Evolutionary conservation across 2,329 filamentous ascomycete genomes (phyloP).

Genomic region (Ascomycota sp.): DNA sequence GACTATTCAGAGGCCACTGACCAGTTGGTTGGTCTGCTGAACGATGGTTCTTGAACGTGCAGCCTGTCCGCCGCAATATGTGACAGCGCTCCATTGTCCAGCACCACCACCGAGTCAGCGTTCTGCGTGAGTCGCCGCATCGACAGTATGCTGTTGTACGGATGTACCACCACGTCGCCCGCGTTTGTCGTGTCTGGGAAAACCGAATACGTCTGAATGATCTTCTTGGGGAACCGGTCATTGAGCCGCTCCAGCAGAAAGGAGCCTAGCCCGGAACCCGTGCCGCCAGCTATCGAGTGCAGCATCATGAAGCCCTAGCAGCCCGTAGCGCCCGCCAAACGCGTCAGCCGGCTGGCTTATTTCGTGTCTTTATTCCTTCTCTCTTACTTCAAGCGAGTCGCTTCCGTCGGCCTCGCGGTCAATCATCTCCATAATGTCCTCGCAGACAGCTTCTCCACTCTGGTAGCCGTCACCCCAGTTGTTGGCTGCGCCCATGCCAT

Average conservation of each 20-base stretch:
- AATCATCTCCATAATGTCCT: conserved; percentile 99
- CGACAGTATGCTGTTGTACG: conserved; percentile 88
- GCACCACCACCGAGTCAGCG: conserved; percentile 88
- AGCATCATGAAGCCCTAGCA: conserved; percentile 84
- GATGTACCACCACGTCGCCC: conserved; percentile 86
- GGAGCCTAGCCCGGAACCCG: conserved; percentile 85
- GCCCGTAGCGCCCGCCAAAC: background rate
- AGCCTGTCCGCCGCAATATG: conserved; percentile 86
- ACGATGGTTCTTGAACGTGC: conserved; percentile 87
- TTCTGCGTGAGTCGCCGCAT: conserved; percentile 87
- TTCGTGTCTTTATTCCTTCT: background rate
- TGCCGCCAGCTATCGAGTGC: conserved; percentile 93
- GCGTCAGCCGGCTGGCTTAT: too few relatives aligned
- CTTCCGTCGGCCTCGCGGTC: conserved; percentile 95
- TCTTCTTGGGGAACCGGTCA: conserved; percentile 94
- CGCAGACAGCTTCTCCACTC: conserved; percentile 74
- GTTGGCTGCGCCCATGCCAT: conserved; percentile 84
- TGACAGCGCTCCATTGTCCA: conserved; percentile 87
- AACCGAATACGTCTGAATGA: conserved; percentile 97
- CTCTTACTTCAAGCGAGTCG: conserved; percentile 67
- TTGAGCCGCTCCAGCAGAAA: conserved; percentile 91
- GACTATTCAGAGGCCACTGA: conserved; percentile 12
- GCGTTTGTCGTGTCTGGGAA: conserved; percentile 83
- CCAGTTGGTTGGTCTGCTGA: conserved; percentile 92
- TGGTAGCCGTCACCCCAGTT: conserved; percentile 97